Evolutionary conservation across 495 filamentous ascomycete species (phyloP), one percentile per base, ranked within the genome.

Genomic region (Pseudomonodictys pantanalensis): DNA sequence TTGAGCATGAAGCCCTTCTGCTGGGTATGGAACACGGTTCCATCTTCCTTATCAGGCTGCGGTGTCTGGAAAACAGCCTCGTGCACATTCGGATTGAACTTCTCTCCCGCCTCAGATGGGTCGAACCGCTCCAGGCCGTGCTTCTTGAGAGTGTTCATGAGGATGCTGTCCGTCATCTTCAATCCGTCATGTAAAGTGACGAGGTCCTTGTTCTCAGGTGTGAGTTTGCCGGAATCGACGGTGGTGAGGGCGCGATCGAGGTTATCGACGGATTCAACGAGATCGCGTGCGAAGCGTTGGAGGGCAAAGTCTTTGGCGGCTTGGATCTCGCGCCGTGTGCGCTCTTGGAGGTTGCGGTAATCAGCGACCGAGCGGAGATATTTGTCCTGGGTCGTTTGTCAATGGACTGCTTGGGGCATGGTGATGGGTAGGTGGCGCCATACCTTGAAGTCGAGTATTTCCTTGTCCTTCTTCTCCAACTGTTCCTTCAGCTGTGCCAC

Each of bases 291-390:
- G 76, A 98, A 98, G 52, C 85, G 83, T 72, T 96, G 90, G 71
- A 98, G 91, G 56, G 95, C 95, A 67, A 92, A 98, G 77, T 95
- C 89, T 50, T 64, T 86, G 35, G 91, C 88, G 30, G 80, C 72
- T 70, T 95, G 87, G 73, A 93, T 84, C 43, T 98, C 95, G 65
- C 95, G 90, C 75, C 88, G 86, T 6, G 90, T 92, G 66, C 93
- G 89, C 62, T 95, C 90, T 78, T 97, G 92, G 33, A 97, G 87
- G 77, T 97, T 98, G 67, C 89, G 89, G 81, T 92, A 97, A 62
- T 97, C 93, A 71, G 93, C 93, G 59, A 96, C 88, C 43, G 85
- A 86, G 66, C 93, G 93, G 47, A 93, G 83, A 73, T 88, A 95
- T 76, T 87, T 91, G 74, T 97, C 92, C 93, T 97, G 66, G 50